A percentile compares a stretch with the other conserved stretches of the same genome.
Conservation (phyloP, 495 filamentous ascomycete species). For the Aspergillus egyptiacus region DNA sequence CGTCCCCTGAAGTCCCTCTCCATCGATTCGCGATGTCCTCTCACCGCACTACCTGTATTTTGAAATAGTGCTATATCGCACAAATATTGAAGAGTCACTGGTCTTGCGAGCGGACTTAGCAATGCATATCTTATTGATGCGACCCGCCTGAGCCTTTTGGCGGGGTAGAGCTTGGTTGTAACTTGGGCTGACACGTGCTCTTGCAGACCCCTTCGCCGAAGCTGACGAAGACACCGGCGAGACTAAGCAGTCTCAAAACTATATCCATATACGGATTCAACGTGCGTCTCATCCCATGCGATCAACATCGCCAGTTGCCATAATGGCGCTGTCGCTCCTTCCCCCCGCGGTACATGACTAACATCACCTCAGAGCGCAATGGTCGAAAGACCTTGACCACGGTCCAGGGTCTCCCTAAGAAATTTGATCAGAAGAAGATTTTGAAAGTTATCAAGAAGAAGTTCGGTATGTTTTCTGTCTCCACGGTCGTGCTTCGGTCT, state of each 20-base stretch:
- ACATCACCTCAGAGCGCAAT: constrained; percentile 79
- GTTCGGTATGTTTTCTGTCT: constrained; percentile 63
- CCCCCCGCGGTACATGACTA: constrained; percentile 18
- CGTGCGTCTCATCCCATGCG: constrained; percentile 57
- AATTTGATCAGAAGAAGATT: constrained; percentile 99
- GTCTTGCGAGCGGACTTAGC: not conserved
- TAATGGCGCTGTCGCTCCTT: not conserved
- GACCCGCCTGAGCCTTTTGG: constrained; percentile 20
- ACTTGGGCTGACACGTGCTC: constrained; percentile 34
- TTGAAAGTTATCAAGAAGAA: constrained; percentile 99
- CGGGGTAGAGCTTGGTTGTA: constrained; percentile 34
- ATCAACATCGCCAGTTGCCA: not conserved
- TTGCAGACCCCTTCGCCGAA: constrained; percentile 99
- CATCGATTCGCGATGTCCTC: not conserved
- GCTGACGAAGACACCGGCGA: constrained; percentile 98
- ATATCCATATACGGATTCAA: constrained; percentile 99
- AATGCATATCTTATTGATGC: not conserved
- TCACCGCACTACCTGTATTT: not conserved
- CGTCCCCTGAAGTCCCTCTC: constrained; percentile 8
- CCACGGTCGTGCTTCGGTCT: not conserved
- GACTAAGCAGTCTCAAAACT: constrained; percentile 89
- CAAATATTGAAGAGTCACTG: no score
- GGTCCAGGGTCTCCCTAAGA: constrained; percentile 94
- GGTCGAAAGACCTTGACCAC: constrained; percentile 99
- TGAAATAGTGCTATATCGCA: no score